Base-by-base conservation (phyloP, 2,329 filamentous ascomycete species). In the Anthostomella pinea region DNA sequence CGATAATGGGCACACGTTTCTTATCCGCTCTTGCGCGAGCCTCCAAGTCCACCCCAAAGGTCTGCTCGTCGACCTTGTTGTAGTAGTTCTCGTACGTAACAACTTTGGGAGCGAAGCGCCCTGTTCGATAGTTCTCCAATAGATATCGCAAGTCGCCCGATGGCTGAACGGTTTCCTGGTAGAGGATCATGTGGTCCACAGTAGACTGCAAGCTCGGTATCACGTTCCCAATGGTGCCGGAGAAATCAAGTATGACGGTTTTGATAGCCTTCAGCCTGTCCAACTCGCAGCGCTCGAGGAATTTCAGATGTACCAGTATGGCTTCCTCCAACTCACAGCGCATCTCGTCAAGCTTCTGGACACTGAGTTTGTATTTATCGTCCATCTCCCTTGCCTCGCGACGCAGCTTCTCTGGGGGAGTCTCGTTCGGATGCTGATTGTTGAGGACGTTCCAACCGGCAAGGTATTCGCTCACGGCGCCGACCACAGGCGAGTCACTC, bases 51-150 rank as follows among this genome's bases (percentile, higher is more conserved):
- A 98, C 89, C 49, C 94, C 93, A 59, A 97, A 98, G 1, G 88
- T 95, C 73, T 97, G 90, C 59, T 96, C 90, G 61, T 96, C 93
- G 16, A 96, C 89, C 49, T 87, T 89, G 65, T 96, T 96, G 71
- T 98, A 98, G 68, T 98, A 98, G 63, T 97, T 98, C 67, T 98
- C 93, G 64, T 98, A 98, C 3, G 88, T 85, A 30, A 89, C 81
- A 18, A 97, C 91, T 55, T 80, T 90, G 7, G 93, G 93, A 33
- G 88, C 79, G 60, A 95, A 98, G 49, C 83, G 87, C 46, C 93
- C 93, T 6, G 93, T 98, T 46, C 90, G 84, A 66, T 98, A 98
- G 60, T 91, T 98, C 68, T 98, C 93, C 29, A 98, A 74, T 42
- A 98, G 76, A 62, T 97, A 98, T 46, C 93, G 79, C 51, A 98